A percentile compares a stretch with the other conserved stretches of the same genome.
phyloP scores from a whole-genome alignment of 2,329 filamentous ascomycete species.

The Aspergillus eucalypticola region DNA sequence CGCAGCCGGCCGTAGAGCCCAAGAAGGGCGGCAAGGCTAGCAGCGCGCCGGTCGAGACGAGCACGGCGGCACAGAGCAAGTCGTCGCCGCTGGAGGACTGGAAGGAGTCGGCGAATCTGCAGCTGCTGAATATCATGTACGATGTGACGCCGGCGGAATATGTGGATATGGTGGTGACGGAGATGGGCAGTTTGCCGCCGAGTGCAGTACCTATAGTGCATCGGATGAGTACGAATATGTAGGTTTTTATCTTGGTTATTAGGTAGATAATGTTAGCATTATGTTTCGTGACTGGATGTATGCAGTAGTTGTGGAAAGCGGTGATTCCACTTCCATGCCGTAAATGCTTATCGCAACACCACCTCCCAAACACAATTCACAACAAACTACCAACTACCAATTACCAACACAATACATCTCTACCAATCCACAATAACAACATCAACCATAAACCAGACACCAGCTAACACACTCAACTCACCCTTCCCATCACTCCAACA shows the following conservation, averaged over 20 bases:
- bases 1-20: conserved; percentile 23
- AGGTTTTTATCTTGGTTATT: not conserved
- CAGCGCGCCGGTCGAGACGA: conserved; percentile 24
- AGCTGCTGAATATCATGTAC: conserved; percentile 76
- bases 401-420: not conserved
- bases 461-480: not conserved
- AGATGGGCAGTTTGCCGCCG: conserved; percentile 82
- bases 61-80: conserved; percentile 26
- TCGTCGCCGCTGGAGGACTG: conserved; percentile 52
- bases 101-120: conserved; percentile 60
- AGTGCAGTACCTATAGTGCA: conserved; percentile 79
- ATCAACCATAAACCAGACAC: not conserved
- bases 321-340: not conserved
- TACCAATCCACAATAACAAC: not conserved
- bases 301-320: no score
- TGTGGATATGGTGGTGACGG: conserved; percentile 85
- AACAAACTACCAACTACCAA: not conserved
- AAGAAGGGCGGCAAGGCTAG: conserved; percentile 36
- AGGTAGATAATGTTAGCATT: no score
- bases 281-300: no score
- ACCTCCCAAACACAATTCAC: not conserved
- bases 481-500: not conserved
- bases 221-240: conserved; percentile 54
- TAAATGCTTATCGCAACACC: not conserved
- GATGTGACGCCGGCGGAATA: conserved; percentile 88